Percentiles rank a stretch among this genome's conserved stretches.
phyloP scores from a whole-genome alignment of 495 filamentous ascomycete species.

The Neurospora sp. region DNA sequence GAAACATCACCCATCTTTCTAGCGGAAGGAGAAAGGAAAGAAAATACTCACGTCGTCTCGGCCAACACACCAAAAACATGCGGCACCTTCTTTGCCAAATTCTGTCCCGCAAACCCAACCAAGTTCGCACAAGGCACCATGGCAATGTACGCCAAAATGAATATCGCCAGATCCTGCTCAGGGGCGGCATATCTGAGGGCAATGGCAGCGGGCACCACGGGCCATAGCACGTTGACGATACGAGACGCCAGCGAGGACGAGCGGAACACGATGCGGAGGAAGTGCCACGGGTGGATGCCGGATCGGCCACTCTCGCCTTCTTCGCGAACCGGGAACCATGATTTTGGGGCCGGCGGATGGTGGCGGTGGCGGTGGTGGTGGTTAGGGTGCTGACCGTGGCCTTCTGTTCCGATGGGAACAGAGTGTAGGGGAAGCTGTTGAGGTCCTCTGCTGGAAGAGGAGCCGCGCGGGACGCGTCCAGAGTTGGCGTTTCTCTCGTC shows the following conservation, averaged over 20 bases:
- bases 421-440: background rate
- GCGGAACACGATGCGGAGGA: conserved; percentile 31
- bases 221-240: conserved; percentile 41
- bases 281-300: conserved; percentile 34
- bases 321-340: conserved; percentile 9
- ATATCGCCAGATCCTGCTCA: conserved; percentile 39
- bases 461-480: background rate
- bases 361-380: background rate
- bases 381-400: background rate
- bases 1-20: background rate
- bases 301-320: conserved; percentile 35
- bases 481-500: background rate
- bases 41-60: conserved; percentile 48
- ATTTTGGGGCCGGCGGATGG: background rate
- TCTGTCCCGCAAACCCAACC: conserved; percentile 74
- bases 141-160: conserved; percentile 37
- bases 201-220: conserved; percentile 44
- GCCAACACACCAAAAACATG: conserved; percentile 68
- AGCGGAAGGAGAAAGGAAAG: background rate
- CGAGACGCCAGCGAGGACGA: conserved; percentile 32
- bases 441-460: background rate
- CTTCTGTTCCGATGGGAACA: background rate
- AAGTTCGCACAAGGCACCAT: conserved; percentile 88
- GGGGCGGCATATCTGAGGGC: conserved; percentile 32
- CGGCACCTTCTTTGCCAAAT: conserved; percentile 68